Evolutionary conservation across 2,329 filamentous ascomycete genomes (phyloP).

Genomic region (Sclerotinia nivalis): DNA sequence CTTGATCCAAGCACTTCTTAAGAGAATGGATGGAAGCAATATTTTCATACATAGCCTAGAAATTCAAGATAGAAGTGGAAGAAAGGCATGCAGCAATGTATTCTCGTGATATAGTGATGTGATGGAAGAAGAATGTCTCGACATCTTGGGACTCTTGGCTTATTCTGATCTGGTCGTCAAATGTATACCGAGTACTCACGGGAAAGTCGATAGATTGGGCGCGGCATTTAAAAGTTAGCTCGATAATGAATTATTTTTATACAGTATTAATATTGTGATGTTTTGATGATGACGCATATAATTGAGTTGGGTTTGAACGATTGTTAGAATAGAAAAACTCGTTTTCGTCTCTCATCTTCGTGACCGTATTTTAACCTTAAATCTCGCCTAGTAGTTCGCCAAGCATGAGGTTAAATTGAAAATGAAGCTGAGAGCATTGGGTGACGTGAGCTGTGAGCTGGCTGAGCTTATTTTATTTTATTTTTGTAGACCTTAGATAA

Average conservation of each 20-base stretch:
- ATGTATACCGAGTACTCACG: conserved; percentile 27
- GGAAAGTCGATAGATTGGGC: conserved; percentile 37
- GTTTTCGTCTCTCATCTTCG: neutral
- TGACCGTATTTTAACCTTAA: neutral
- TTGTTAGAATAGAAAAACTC: neutral
- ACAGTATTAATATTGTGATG: neutral
- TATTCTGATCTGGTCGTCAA: conserved; percentile 6
- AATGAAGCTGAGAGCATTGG: no score
- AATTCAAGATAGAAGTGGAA: conserved; percentile 1
- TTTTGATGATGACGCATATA: neutral
- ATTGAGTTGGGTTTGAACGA: neutral
- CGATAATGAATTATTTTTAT: conserved; percentile 14
- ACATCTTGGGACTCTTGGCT: conserved; percentile 1
- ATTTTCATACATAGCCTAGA: neutral
- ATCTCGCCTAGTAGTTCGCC: no score
- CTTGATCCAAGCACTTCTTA: conserved; percentile 41
- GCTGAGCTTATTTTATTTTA: no score
- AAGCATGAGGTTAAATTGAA: no score
- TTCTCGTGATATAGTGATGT: conserved; percentile 1
- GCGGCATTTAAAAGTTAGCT: conserved; percentile 33
- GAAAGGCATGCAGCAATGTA: neutral
- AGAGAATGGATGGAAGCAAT: neutral
- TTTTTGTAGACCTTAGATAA: no score
- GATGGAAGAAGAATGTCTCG: conserved; percentile 10
- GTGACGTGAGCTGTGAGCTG: no score